Percentiles rank a stretch among this genome's conserved stretches.
Conservation (phyloP, 208 protist species). For the Vickermania spadyakhi region DNA sequence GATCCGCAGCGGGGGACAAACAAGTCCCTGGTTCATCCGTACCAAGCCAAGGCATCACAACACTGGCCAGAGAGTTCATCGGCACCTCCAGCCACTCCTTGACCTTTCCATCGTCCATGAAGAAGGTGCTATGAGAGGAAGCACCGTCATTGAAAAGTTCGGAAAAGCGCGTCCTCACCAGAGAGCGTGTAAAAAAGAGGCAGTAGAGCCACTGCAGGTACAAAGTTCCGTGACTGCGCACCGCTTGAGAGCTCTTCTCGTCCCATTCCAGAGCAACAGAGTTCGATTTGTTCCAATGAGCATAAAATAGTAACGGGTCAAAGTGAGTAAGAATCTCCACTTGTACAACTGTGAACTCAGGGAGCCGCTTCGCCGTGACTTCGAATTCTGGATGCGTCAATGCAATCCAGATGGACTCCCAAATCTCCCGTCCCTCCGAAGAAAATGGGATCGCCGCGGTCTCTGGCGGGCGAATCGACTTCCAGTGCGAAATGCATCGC, state of each 20-base stretch:
- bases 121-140: background rate
- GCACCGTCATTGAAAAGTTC: background rate
- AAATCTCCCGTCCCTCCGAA: background rate
- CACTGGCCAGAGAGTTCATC: background rate
- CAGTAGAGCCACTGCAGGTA: background rate
- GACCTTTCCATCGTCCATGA: background rate
- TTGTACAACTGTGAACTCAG: conserved; percentile 21
- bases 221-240: background rate
- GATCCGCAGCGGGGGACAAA: background rate
- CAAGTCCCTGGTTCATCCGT: too few relatives aligned
- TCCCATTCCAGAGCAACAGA: background rate
- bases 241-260: background rate
- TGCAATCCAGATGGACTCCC: background rate
- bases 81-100: background rate
- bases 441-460: background rate
- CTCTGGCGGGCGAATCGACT: background rate
- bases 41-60: background rate
- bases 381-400: background rate
- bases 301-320: conserved; percentile 13
- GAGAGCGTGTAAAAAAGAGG: background rate
- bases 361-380: conserved; percentile 10
- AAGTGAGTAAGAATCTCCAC: conserved; percentile 37
- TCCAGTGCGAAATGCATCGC: conserved; percentile 14
- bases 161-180: background rate
- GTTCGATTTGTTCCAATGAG: background rate